phyloP scores from a whole-genome alignment of 169 alveolate genomes.

The Babesia sp. region DNA sequence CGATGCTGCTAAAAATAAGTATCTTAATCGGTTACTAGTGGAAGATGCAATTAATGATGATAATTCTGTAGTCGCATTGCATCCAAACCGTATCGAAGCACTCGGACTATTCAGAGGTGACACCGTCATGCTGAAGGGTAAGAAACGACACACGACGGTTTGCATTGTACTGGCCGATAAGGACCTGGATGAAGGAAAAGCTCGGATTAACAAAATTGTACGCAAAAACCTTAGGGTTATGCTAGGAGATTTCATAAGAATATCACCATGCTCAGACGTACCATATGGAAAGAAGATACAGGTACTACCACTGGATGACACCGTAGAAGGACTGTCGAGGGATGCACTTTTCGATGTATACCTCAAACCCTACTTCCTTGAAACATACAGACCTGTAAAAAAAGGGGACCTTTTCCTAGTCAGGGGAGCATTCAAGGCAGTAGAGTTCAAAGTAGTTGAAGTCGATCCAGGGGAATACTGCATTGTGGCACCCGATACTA shows the following conservation, averaged over 20 bases:
- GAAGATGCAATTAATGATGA: constrained; percentile 99
- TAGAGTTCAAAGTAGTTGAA: constrained; percentile 99
- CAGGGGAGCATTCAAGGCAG: constrained; percentile 99
- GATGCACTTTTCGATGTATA: constrained; percentile 97
- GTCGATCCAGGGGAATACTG: constrained; percentile 99
- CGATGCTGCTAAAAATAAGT: constrained; percentile 42
- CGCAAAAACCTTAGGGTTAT: constrained; percentile 97
- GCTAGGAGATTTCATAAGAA: constrained; percentile 95
- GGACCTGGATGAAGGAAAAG: constrained; percentile 95
- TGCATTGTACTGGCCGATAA: constrained; percentile 97
- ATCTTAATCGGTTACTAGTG: constrained; percentile 86
- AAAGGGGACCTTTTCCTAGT: constrained; percentile 98
- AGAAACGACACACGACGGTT: constrained; percentile 97
- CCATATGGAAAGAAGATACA: constrained; percentile 98
- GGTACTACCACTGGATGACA: constrained; percentile 98
- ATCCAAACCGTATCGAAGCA: constrained; percentile 91
- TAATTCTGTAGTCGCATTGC: constrained; percentile 95
- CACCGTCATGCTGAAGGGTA: constrained; percentile 97
- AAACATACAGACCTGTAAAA: constrained; percentile 98
- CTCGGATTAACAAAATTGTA: constrained; percentile 95
- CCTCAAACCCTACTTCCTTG: constrained; percentile 98
- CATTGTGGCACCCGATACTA: constrained; percentile 99
- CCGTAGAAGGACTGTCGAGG: constrained; percentile 96
- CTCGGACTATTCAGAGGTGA: constrained; percentile 98
- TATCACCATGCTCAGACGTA: constrained; percentile 95